A percentile compares a stretch with the other conserved stretches of the same genome.
phyloP scores from a whole-genome alignment of 176 grass and related monocot species.

The Triticum turgidum region DNA sequence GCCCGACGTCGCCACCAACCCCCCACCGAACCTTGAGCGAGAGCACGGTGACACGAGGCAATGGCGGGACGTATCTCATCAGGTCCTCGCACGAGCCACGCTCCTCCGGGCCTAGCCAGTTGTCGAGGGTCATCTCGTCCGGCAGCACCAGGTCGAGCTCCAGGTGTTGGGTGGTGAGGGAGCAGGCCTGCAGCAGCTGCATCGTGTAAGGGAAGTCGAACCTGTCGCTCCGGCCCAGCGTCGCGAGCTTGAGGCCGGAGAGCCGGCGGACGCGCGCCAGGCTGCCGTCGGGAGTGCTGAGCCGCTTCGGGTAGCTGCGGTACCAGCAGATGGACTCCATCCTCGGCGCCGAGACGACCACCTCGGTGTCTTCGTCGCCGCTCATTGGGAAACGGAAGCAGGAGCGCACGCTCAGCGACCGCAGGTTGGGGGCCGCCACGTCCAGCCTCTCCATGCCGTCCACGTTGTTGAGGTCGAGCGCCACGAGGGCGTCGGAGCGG shows the following conservation, averaged over 20 bases:
- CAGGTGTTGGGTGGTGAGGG: background rate
- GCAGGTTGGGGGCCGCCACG: background rate
- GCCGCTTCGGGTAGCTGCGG: conserved; percentile 14
- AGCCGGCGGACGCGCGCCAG: conserved; percentile 2
- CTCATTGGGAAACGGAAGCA: too few species aligned
- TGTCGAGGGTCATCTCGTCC: too few species aligned
- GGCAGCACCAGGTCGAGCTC: background rate
- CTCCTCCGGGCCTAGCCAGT: too few species aligned
- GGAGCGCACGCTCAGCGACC: background rate
- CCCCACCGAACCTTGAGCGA: too few species aligned
- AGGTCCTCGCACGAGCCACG: too few species aligned
- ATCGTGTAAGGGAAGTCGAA: conserved; percentile 2
- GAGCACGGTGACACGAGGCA: too few species aligned
- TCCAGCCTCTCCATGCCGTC: background rate
- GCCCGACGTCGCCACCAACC: too few species aligned
- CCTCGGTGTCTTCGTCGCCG: background rate
- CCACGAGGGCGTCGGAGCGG: background rate
- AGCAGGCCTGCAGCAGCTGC: background rate
- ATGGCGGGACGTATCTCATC: too few species aligned
- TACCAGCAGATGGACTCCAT: background rate
- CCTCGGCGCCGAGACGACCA: background rate
- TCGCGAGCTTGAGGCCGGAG: background rate
- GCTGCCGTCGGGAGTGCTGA: background rate
- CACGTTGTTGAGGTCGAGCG: conserved; percentile 1
- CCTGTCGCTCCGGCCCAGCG: background rate